phyloP scores from a whole-genome alignment of 75 land plant species.

The Larix kaempferi region DNA sequence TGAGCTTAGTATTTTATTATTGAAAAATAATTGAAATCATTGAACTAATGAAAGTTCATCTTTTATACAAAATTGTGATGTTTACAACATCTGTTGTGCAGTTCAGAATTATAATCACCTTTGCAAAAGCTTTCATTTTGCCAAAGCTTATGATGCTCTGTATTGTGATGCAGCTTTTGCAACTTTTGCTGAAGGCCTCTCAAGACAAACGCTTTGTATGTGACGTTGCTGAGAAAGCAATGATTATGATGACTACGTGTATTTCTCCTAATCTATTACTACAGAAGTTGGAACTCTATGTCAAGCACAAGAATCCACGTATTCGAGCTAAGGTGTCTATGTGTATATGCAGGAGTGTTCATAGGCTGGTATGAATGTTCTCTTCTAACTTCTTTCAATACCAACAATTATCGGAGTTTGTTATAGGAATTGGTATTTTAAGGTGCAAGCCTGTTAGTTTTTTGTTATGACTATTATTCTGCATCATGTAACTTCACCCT shows the following conservation, averaged over 20 bases:
- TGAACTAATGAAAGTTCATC: too few species aligned
- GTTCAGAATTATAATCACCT: too few species aligned
- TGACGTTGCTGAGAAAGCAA: constrained; percentile 86
- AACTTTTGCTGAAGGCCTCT: constrained; percentile 86
- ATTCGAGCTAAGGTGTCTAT: constrained; percentile 90
- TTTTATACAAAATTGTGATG: too few species aligned
- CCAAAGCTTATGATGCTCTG: too few species aligned
- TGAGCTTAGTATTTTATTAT: too few species aligned
- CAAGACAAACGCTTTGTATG: constrained; percentile 95
- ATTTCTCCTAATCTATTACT: constrained; percentile 58
- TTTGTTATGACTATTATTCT: too few species aligned
- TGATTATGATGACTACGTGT: constrained; percentile 60
- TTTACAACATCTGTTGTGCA: too few species aligned
- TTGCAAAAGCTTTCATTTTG: too few species aligned
- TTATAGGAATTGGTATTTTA: too few species aligned
- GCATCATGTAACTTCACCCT: too few species aligned
- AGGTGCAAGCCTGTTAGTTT: too few species aligned
- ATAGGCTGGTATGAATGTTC: constrained; percentile 55
- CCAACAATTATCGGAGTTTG: neutral
- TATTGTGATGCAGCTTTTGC: constrained; percentile 57
- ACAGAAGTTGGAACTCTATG: constrained; percentile 71
- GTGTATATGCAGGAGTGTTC: constrained; percentile 73
- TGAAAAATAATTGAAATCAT: too few species aligned
- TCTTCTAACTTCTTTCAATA: neutral
- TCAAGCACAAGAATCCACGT: constrained; percentile 77